Percentiles rank a stretch among this genome's conserved stretches.
These are phyloP conservation scores for Ettlia oleoabundans DNA, from an alignment of 139 green algal species.

Conservation along the genomic window DNA sequence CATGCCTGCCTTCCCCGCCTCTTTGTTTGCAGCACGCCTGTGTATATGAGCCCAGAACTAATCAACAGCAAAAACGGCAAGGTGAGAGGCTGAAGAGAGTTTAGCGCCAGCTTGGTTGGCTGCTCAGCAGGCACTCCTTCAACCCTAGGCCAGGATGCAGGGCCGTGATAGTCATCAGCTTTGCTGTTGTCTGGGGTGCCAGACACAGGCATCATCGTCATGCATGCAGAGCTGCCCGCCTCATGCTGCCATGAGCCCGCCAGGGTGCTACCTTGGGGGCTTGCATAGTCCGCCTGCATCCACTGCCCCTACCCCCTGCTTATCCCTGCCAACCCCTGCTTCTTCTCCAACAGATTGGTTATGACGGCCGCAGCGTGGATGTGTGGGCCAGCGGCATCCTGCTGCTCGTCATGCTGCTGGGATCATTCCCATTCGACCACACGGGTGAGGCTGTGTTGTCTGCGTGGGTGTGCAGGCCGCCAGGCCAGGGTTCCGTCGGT, in stretches of 20 bases:
- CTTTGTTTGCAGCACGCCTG: constrained; percentile 59
- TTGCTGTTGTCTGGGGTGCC: too few species aligned
- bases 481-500: not conserved
- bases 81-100: not conserved
- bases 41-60: constrained; percentile 87
- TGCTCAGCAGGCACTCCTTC: too few species aligned
- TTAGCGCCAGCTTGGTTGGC: not conserved
- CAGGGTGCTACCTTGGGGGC: too few species aligned
- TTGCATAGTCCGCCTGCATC: too few species aligned
- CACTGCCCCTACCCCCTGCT: too few species aligned
- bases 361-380: constrained; percentile 70
- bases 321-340: too few species aligned
- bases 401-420: constrained; percentile 88
- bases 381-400: constrained; percentile 83
- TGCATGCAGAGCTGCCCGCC: too few species aligned
- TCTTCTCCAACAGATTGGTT: too few species aligned
- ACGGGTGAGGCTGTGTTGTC: constrained; percentile 21
- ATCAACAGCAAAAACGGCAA: constrained; percentile 55
- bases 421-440: constrained; percentile 74
- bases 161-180: too few species aligned
- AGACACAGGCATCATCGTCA: too few species aligned
- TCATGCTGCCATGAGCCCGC: too few species aligned
- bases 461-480: not conserved
- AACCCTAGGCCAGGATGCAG: too few species aligned
- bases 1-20: not conserved